A percentile compares a stretch with the other conserved stretches of the same genome.
Conservation (phyloP, 805 yeast genomes). For the Starmera pachycereana region DNA sequence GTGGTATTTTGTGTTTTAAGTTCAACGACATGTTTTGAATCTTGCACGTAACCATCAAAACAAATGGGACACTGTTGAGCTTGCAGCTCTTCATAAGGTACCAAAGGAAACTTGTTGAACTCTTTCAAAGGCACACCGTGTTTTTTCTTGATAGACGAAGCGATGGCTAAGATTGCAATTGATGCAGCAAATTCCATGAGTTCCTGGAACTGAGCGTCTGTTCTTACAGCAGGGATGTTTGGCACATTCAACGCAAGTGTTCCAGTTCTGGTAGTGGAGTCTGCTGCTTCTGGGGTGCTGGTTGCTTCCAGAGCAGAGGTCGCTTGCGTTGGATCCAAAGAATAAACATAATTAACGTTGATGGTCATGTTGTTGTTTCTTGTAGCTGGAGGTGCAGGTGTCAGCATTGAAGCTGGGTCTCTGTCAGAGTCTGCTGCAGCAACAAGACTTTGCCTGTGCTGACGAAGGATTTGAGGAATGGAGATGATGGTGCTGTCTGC, state of each 20-base stretch:
- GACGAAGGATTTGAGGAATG: constrained; percentile 2
- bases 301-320: background rate
- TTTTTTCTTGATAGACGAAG: constrained; percentile 35
- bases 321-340: constrained; percentile 4
- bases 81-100: constrained; percentile 21
- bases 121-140: constrained; percentile 43
- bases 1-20: constrained; percentile 2
- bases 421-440: background rate
- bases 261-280: constrained; percentile 30
- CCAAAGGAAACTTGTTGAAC: constrained; percentile 40
- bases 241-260: constrained; percentile 57
- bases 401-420: background rate
- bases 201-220: constrained; percentile 43
- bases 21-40: constrained; percentile 1
- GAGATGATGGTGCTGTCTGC: constrained; percentile 7
- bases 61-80: constrained; percentile 50
- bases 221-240: constrained; percentile 51
- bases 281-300: background rate
- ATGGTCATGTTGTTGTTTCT: constrained; percentile 25
- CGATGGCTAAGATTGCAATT: constrained; percentile 55
- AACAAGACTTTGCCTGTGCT: background rate
- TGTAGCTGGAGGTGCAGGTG: constrained; percentile 1
- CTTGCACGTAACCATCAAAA: constrained; percentile 36
- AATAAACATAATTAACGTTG: constrained; percentile 29
- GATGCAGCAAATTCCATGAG: constrained; percentile 59